Evolutionary conservation across 768 basidiomycete species (phyloP).

Genomic region (Cantharellus cinnabarinus): DNA sequence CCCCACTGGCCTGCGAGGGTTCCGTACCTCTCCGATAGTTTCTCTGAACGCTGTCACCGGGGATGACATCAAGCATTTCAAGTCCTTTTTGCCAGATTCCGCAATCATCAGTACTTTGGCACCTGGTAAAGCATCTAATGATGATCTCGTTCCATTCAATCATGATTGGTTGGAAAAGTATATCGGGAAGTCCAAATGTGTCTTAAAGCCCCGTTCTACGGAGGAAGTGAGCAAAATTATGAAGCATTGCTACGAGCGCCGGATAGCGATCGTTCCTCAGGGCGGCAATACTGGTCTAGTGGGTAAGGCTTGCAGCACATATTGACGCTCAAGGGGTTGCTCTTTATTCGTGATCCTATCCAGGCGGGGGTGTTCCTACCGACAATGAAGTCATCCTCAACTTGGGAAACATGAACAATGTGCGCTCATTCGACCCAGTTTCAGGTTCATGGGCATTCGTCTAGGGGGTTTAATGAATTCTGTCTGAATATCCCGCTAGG

Average conservation of each 20-base stretch:
- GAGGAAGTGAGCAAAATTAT: conserved; percentile 77
- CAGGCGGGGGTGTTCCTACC: conserved; percentile 64
- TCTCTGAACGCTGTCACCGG: background rate
- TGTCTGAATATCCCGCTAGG: conserved; percentile 25
- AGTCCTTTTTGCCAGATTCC: conserved; percentile 37
- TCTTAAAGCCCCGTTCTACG: conserved; percentile 75
- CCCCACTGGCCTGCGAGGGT: too few species aligned
- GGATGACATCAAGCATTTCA: conserved; percentile 25
- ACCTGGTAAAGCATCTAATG: conserved; percentile 16
- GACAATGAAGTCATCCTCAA: conserved; percentile 76
- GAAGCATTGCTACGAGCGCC: conserved; percentile 61
- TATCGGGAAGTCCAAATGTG: conserved; percentile 59
- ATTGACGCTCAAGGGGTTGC: background rate
- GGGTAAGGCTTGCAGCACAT: conserved; percentile 23
- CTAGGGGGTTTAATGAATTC: background rate
- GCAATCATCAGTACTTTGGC: conserved; percentile 50
- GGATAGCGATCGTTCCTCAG: conserved; percentile 86
- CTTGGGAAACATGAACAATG: conserved; percentile 58
- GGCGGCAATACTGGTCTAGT: conserved; percentile 98
- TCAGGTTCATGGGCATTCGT: conserved; percentile 30
- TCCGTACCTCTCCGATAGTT: too few species aligned
- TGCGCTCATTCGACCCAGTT: conserved; percentile 66
- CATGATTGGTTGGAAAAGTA: conserved; percentile 96
- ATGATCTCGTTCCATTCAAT: conserved; percentile 66
- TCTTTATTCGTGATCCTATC: background rate